These are phyloP conservation scores for Aspergillus diversus DNA, from an alignment of 495 filamentous ascomycete species.

Conservation along the genomic window DNA sequence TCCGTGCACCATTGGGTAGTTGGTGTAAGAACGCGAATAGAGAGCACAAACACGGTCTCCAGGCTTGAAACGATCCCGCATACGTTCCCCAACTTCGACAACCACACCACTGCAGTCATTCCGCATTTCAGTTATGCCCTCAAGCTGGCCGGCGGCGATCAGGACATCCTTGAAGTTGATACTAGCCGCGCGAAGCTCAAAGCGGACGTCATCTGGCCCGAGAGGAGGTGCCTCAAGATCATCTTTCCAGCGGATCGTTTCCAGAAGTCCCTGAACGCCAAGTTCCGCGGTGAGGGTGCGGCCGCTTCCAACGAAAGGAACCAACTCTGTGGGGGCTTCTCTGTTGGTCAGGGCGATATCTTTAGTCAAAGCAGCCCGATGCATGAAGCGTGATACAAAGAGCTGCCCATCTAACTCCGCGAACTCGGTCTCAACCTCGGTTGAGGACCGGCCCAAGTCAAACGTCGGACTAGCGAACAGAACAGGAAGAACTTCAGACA, in stretches of 20 bases:
- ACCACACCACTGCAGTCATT: conserved; percentile 20
- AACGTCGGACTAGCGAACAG: conserved; percentile 10
- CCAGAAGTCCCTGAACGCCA: conserved; percentile 11
- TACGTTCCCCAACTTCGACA: conserved; percentile 14
- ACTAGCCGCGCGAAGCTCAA: conserved; percentile 34
- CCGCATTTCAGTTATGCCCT: conserved; percentile 19
- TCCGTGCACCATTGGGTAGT: conserved; percentile 27
- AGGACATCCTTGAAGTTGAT: conserved; percentile 51
- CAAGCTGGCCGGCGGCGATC: conserved; percentile 41
- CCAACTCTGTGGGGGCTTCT: conserved; percentile 3
- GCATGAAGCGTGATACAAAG: conserved; percentile 14
- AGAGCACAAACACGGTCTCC: conserved; percentile 50
- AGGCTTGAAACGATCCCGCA: conserved; percentile 36
- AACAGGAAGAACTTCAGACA: conserved; percentile 7
- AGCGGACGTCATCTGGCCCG: conserved; percentile 18
- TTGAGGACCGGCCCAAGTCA: conserved; percentile 1
- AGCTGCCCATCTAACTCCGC: conserved; percentile 15
- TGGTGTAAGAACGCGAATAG: conserved; percentile 23
- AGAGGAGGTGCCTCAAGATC: conserved; percentile 12
- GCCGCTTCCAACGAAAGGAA: conserved; percentile 10
- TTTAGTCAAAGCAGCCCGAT: conserved; percentile 9
- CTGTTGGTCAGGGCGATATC: conserved; percentile 8
- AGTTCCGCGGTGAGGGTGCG: conserved; percentile 14
- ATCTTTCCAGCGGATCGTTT: conserved; percentile 20
- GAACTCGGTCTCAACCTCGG: conserved; percentile 18